phyloP scores from a whole-genome alignment of 352 stramenopile species.

The Phytopythium chamaehyphon region DNA sequence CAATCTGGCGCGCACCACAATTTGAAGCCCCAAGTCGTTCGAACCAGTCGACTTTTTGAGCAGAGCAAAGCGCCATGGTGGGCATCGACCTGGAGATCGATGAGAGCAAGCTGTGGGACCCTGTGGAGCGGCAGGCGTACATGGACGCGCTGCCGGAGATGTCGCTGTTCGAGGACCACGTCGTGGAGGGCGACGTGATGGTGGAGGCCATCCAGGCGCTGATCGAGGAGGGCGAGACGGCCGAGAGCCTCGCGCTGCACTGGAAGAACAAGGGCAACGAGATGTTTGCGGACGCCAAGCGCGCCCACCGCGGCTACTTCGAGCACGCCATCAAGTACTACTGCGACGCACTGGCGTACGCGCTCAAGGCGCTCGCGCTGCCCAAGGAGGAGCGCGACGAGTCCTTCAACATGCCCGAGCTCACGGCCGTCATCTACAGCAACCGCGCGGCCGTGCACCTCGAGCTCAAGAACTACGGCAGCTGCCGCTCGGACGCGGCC shows the following conservation, averaged over 20 bases:
- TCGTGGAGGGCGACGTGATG: constrained; percentile 85
- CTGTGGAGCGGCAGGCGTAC: constrained; percentile 74
- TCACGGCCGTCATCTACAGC: constrained; percentile 73
- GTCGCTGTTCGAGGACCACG: constrained; percentile 86
- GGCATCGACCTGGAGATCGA: constrained; percentile 85
- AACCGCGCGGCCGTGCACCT: constrained; percentile 81
- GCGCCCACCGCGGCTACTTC: constrained; percentile 65
- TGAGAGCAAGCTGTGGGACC: constrained; percentile 84
- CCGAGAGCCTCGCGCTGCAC: constrained; percentile 78
- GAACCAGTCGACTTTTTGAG: not conserved
- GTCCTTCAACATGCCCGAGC: constrained; percentile 61
- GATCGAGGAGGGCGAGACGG: constrained; percentile 84
- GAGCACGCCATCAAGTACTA: constrained; percentile 79
- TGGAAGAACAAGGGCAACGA: constrained; percentile 90
- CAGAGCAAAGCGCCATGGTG: constrained; percentile 41
- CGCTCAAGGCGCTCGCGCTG: constrained; percentile 68
- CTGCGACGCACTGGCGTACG: constrained; percentile 67
- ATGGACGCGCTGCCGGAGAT: constrained; percentile 84
- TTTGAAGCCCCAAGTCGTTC: no score
- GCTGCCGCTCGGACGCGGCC: constrained; percentile 75
- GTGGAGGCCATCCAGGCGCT: constrained; percentile 83
- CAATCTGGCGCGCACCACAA: no score
- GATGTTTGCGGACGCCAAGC: constrained; percentile 76
- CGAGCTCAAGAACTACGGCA: constrained; percentile 85
- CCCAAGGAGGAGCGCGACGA: constrained; percentile 52